Evolutionary conservation across 2,329 filamentous ascomycete species (phyloP).

Genomic region (Cadophora malorum): DNA sequence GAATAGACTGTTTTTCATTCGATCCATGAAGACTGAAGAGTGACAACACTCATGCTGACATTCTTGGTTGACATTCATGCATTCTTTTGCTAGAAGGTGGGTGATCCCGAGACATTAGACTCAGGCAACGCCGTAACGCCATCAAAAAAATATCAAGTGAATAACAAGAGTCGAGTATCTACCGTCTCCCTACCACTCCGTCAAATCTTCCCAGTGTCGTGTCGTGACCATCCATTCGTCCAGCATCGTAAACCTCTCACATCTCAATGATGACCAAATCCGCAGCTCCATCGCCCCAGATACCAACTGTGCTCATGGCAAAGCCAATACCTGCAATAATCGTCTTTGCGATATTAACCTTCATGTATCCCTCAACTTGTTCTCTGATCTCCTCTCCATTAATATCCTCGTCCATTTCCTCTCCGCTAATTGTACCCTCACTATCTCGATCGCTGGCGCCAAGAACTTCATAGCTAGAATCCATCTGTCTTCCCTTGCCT

Average conservation of each 20-base stretch:
- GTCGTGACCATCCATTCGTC: conserved; percentile 4
- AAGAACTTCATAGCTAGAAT: conserved; percentile 75
- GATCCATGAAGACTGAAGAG: not conserved
- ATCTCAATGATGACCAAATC: conserved; percentile 42
- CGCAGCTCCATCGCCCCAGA: conserved; percentile 68
- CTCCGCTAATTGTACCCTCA: conserved; percentile 51
- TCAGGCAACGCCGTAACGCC: conserved; percentile 13
- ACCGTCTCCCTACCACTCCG: conserved; percentile 10
- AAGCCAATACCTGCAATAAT: conserved; percentile 63
- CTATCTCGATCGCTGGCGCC: conserved; percentile 52
- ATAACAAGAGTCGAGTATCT: conserved; percentile 32
- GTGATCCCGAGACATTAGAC: not conserved
- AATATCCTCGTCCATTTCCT: conserved; percentile 55
- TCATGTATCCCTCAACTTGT: conserved; percentile 61
- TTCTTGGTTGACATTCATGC: not conserved
- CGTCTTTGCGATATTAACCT: conserved; percentile 61
- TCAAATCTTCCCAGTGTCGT: not conserved
- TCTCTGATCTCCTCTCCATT: conserved; percentile 68
- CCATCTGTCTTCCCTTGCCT: conserved; percentile 53
- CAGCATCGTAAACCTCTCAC: conserved; percentile 27
- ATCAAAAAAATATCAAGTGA: conserved; percentile 19
- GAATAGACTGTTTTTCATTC: not conserved
- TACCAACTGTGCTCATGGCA: conserved; percentile 65
- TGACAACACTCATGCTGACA: not conserved
- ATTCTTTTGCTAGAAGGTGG: conserved; percentile 4